Evolutionary conservation across 164 flowering plant genomes (phyloP), one percentile per base, ranked within the genome.

Genomic region (Cinnamomum micranthum): DNA sequence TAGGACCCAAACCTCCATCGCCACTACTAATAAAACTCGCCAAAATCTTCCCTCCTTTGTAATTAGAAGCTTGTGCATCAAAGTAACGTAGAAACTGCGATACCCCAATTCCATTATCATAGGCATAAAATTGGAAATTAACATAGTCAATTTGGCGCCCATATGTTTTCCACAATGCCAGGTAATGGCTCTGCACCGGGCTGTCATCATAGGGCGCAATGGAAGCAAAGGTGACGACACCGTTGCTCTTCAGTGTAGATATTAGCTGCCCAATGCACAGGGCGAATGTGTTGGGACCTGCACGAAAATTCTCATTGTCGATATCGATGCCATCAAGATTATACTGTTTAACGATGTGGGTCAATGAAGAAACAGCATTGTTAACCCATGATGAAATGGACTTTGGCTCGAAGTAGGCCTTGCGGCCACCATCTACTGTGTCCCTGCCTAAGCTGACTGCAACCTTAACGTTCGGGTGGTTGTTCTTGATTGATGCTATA

Each of bases 121-220:
- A 88, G 2, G 89, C 89, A 65, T 88, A 88, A 58, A 88, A 88
- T 71, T 87, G 91, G 76, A 86, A 88, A 77, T 87, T 88, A 7
- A 87, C 86, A 71, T 86, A 88, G 75, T 89, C 90, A 35, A 89
- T 82, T 2, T 77, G 50, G 22, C 81, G 62, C 63, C 85, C 82
- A 70, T 84, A 84, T 2, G 35, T 77, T 28, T 68, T 82, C 90
- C 90, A 87, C 55, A 87, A 74, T 6, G 83, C 84, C 76, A 72
- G 22, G 82, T 87, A 88, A 74, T 84, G 87, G 62, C 73, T 80
- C 59, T 85, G 88, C 33, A 88, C 85, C n/a, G 58, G 60, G 2
- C 73, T 77, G 64, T 83, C 81, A 23, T 84, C 86, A 27, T 59
- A 88, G 1, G 91, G 91, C 4, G 91, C 91, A 28, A 88, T 86